These are phyloP conservation scores for Linnemannia exigua DNA, from an alignment of 192 early-diverging fungal species.

Conservation along the genomic window DNA sequence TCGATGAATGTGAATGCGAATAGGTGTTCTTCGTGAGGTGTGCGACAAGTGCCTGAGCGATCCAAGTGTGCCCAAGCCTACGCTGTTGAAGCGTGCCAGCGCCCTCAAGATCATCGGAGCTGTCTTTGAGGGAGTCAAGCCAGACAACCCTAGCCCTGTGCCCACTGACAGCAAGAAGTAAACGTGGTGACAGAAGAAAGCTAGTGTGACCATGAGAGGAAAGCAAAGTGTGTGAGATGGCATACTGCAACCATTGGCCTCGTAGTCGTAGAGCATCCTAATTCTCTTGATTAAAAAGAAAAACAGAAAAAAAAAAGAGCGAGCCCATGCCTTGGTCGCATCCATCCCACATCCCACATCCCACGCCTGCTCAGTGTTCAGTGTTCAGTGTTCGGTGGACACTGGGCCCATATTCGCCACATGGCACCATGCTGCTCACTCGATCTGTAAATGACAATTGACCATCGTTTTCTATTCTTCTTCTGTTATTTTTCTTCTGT, in stretches of 20 bases:
- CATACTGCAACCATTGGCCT: background rate
- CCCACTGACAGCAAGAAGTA: background rate
- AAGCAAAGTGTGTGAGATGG: background rate
- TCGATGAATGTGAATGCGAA: no score
- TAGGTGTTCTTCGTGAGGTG: constrained; percentile 87
- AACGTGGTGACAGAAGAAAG: background rate
- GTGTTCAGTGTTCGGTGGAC: no score
- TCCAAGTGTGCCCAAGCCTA: constrained; percentile 66
- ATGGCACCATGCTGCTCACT: background rate
- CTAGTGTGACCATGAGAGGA: background rate
- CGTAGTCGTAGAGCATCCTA: background rate
- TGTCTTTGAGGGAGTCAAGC: constrained; percentile 81
- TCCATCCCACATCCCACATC: no score
- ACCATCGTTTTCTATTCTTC: background rate
- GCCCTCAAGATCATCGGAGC: constrained; percentile 90
- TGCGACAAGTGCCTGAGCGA: constrained; percentile 90
- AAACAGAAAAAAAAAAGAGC: background rate
- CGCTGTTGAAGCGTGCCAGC: constrained; percentile 75
- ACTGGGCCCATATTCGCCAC: constrained; percentile 6
- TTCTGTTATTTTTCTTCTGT: background rate
- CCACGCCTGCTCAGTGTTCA: no score
- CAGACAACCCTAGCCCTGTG: constrained; percentile 61
- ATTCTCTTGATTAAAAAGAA: background rate
- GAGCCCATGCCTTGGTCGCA: background rate
- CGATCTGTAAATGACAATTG: background rate